A percentile compares a stretch with the other conserved stretches of the same genome.
These are phyloP conservation scores for Colletotrichum lupini DNA, from an alignment of 2,329 filamentous ascomycete species.

Conservation along the genomic window DNA sequence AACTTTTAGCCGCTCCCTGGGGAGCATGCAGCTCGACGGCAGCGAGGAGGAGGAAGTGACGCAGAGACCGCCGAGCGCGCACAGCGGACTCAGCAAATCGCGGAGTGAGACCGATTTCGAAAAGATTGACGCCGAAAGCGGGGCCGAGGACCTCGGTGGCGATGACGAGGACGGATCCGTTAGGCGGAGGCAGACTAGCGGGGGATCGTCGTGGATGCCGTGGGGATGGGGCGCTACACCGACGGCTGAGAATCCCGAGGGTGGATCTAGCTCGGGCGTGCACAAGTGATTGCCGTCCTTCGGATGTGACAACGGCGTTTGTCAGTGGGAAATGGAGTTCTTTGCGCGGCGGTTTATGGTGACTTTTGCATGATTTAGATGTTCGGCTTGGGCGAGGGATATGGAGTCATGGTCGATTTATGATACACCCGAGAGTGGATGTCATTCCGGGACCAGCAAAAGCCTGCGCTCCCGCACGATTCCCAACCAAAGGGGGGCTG, in stretches of 20 bases:
- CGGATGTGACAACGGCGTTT: conserved; percentile 7
- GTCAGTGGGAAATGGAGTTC: conserved; percentile 38
- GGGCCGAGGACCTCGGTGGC: conserved; percentile 53
- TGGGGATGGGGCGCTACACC: conserved; percentile 54
- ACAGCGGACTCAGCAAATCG: conserved; percentile 78
- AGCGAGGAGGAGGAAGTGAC: conserved; percentile 37
- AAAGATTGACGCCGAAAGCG: conserved; percentile 82
- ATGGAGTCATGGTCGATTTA: conserved; percentile 25
- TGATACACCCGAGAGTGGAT: neutral
- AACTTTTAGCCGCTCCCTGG: conserved; percentile 31
- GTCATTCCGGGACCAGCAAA: conserved; percentile 26
- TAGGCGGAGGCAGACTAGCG: conserved; percentile 43
- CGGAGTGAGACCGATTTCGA: conserved; percentile 91
- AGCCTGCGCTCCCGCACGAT: conserved; percentile 24
- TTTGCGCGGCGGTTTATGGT: conserved; percentile 34
- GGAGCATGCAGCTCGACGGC: conserved; percentile 35
- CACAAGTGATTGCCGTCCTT: conserved; percentile 42
- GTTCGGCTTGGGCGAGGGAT: conserved; percentile 1
- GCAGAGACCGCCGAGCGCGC: conserved; percentile 59
- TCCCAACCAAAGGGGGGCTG: neutral
- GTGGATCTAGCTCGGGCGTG: conserved; percentile 51
- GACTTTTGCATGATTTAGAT: conserved; percentile 18
- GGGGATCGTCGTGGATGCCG: conserved; percentile 58
- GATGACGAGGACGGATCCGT: conserved; percentile 53
- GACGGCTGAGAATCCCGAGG: conserved; percentile 36